Base-by-base conservation (phyloP, 352 stramenopile genomes). In the Phytopythium aichiense region DNA sequence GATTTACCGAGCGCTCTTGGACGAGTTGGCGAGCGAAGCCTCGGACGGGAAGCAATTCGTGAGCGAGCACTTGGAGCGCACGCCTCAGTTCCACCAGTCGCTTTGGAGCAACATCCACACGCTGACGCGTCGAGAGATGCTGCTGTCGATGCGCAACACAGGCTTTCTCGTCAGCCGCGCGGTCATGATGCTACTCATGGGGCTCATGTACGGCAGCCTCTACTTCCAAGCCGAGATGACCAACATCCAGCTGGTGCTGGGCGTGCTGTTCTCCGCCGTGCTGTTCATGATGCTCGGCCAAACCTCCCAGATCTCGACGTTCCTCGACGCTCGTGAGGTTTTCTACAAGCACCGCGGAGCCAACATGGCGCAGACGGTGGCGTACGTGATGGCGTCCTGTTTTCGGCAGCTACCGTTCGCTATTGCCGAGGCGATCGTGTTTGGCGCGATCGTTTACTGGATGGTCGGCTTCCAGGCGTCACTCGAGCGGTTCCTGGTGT, bases 1-100 rank as follows among this genome's bases (percentile, higher is more conserved):
- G 23, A 38, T 65, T 9, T 64, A 54, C 15, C 42, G 87, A 16
- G 85, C 82, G 1, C 85, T 95, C 68, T 79, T 94, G 23, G 88
- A 91, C 40, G 72, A 79, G 11, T 68, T 95, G 22, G 96, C 94
- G 66, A 89, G 96, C 64, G 76, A 95, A 23, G 55, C 95, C 5
- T 82, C 93, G n/a, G 42, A 96, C 22, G 62, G 94, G 23, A 77
- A 80, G 66, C 67, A 84, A 37, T 15, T 42, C 23, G 66, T 91
- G 20, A 86, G 20, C 16, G 55, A 45, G 15, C 51, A 63, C 42
- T 18, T 54, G n/a, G 58, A 57, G 20, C 20, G 45, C 11, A 64
- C 60, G 4, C 49, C 46, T 0, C 16, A 51, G 30, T 74, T 66
- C 45, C 58, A 60, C 37, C 56, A 56, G 43, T 58, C 53, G 25